A percentile compares a stretch with the other conserved stretches of the same genome.
These are phyloP conservation scores for Penicillium psychrofluorescens DNA, from an alignment of 495 filamentous ascomycete genomes.

Conservation along the genomic window DNA sequence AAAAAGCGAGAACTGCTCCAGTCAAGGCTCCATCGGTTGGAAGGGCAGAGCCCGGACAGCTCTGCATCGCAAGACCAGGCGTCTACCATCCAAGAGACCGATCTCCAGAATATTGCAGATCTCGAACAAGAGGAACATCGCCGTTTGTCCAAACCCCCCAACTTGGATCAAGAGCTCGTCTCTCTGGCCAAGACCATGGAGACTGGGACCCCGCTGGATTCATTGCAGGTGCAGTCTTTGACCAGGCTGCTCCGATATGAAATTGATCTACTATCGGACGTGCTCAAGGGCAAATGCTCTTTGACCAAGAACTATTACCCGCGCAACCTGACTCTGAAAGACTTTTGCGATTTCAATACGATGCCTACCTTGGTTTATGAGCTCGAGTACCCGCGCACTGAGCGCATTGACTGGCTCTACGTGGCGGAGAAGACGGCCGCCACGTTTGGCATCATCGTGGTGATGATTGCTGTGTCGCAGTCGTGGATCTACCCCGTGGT, in stretches of 20 bases:
- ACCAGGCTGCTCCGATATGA: constrained; percentile 53
- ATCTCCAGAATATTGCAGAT: not conserved
- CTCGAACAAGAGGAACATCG: not conserved
- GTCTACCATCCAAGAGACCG: not conserved
- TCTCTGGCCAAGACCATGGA: constrained; percentile 48
- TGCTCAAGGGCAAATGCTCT: constrained; percentile 51
- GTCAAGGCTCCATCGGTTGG: constrained; percentile 35
- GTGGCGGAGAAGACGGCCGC: constrained; percentile 62
- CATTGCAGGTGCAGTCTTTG: constrained; percentile 52
- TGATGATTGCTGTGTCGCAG: constrained; percentile 42
- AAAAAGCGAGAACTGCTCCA: constrained; percentile 37
- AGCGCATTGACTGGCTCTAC: constrained; percentile 62
- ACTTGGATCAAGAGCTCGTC: constrained; percentile 19
- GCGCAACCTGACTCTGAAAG: constrained; percentile 54
- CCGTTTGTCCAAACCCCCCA: too few relatives aligned
- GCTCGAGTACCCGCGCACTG: constrained; percentile 65
- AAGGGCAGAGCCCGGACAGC: constrained; percentile 9
- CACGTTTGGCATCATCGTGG: constrained; percentile 51
- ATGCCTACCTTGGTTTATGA: constrained; percentile 73
- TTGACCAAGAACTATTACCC: constrained; percentile 45
- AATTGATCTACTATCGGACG: constrained; percentile 51
- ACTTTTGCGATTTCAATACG: constrained; percentile 64
- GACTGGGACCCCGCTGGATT: constrained; percentile 47
- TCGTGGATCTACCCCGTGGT: constrained; percentile 59
- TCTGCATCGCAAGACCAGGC: not conserved